Percentiles rank a stretch among this genome's conserved stretches.
These are phyloP conservation scores for Alternaria ethzedia DNA, from an alignment of 2,329 filamentous ascomycete genomes.

Conservation along the genomic window DNA sequence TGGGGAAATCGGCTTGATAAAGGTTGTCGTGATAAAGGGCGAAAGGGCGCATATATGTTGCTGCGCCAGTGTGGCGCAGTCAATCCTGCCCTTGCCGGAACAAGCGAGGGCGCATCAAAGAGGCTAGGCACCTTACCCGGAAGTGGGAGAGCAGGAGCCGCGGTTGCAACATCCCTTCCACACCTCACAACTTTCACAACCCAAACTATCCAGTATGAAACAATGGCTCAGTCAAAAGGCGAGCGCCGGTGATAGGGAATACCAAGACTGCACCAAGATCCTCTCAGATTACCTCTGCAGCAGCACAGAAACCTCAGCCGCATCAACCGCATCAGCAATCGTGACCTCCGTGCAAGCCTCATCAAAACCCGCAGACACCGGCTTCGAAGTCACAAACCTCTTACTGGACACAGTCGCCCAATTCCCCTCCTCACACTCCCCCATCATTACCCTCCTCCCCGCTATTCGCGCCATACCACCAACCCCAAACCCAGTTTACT, in stretches of 20 bases:
- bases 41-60: too few species aligned
- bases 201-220: neutral
- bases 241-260: neutral
- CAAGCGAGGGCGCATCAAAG: too few species aligned
- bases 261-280: neutral
- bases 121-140: too few species aligned
- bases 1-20: too few species aligned
- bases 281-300: neutral
- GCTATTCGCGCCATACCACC: neutral
- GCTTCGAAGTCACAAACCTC: neutral
- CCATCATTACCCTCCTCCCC: neutral
- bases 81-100: too few species aligned
- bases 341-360: neutral
- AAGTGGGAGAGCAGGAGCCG: too few species aligned
- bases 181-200: too few species aligned
- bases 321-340: neutral
- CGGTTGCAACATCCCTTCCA: too few species aligned
- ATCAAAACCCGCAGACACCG: neutral
- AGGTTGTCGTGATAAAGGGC: too few species aligned
- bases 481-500: neutral
- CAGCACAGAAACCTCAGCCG: neutral
- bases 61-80: too few species aligned
- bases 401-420: neutral
- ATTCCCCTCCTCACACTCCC: neutral
- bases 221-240: neutral